A percentile compares a stretch with the other conserved stretches of the same genome.
phyloP scores from a whole-genome alignment of 192 early-diverging fungal species.

The Mortierella alpina region DNA sequence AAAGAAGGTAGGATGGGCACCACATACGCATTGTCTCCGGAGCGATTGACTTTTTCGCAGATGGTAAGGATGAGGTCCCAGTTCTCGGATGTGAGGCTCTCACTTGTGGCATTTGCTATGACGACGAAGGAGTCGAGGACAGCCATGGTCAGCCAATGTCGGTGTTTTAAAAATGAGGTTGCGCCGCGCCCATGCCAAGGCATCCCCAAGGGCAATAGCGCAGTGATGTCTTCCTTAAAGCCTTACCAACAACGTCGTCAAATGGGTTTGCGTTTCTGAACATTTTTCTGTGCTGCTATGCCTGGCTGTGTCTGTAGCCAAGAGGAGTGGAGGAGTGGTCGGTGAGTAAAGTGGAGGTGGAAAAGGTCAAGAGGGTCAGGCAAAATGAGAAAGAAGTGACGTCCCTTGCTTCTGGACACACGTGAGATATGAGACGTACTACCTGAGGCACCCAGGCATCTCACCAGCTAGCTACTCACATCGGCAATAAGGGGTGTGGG shows the following conservation, averaged over 20 bases:
- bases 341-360: not conserved
- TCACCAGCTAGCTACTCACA: too few relatives aligned
- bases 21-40: conserved; percentile 60
- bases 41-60: conserved; percentile 71
- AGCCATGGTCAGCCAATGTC: not conserved
- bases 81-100: conserved; percentile 93
- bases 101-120: conserved; percentile 87
- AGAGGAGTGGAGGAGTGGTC: not conserved
- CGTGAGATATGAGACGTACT: too few relatives aligned
- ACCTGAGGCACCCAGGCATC: too few relatives aligned
- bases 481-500: too few relatives aligned
- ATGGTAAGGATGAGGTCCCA: conserved; percentile 86
- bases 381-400: not conserved
- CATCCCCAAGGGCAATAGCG: not conserved
- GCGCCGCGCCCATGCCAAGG: not conserved
- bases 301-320: not conserved
- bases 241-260: conserved; percentile 66
- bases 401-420: too few relatives aligned
- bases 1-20: not conserved
- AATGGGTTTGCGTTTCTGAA: conserved; percentile 64
- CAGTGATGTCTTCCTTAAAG: not conserved
- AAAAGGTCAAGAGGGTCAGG: conserved; percentile 4
- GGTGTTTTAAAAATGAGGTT: not conserved
- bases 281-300: conserved; percentile 38
- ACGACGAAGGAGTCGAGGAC: not conserved